These are phyloP conservation scores for Serendipita sp. DNA, from an alignment of 768 basidiomycete genomes.

Conservation along the genomic window DNA sequence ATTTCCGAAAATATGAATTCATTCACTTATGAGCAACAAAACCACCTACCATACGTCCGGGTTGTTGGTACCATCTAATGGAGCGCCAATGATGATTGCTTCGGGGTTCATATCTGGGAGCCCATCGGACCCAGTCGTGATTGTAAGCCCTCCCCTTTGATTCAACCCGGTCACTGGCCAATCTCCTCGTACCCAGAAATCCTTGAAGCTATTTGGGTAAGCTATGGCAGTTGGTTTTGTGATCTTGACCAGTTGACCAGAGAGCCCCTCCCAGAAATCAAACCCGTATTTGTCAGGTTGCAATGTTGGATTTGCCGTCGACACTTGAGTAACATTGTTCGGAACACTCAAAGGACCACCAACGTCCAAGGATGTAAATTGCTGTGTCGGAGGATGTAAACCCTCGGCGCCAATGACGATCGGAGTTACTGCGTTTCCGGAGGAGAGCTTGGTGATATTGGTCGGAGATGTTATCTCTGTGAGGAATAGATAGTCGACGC, in stretches of 20 bases:
- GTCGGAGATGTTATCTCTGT: slow-evolving; percentile 34
- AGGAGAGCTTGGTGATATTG: slow-evolving; percentile 28
- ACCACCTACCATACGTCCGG: slow-evolving; percentile 20
- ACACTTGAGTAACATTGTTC: slow-evolving; percentile 32
- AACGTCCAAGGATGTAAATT: slow-evolving; percentile 31
- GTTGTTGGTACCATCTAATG: slow-evolving; percentile 36
- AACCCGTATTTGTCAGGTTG: slow-evolving; percentile 36
- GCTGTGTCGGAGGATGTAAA: slow-evolving; percentile 30
- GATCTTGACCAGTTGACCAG: slow-evolving; percentile 39
- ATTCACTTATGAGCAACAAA: not conserved
- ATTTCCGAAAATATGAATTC: not conserved
- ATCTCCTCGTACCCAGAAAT: slow-evolving; percentile 42
- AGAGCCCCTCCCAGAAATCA: slow-evolving; percentile 50
- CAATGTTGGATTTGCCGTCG: slow-evolving; percentile 29
- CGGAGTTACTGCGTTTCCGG: slow-evolving; percentile 29
- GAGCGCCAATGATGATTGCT: slow-evolving; percentile 33
- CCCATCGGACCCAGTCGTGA: slow-evolving; percentile 31
- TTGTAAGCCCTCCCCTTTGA: slow-evolving; percentile 34
- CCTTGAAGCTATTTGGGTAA: slow-evolving; percentile 33
- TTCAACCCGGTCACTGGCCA: slow-evolving; percentile 43
- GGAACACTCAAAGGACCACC: slow-evolving; percentile 36
- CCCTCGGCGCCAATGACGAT: slow-evolving; percentile 37
- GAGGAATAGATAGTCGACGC: slow-evolving; percentile 30
- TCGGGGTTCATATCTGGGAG: slow-evolving; percentile 45
- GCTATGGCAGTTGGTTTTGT: slow-evolving; percentile 29